Evolutionary conservation across 805 yeast genomes (phyloP).

Genomic region (Pichia kluyveri): DNA sequence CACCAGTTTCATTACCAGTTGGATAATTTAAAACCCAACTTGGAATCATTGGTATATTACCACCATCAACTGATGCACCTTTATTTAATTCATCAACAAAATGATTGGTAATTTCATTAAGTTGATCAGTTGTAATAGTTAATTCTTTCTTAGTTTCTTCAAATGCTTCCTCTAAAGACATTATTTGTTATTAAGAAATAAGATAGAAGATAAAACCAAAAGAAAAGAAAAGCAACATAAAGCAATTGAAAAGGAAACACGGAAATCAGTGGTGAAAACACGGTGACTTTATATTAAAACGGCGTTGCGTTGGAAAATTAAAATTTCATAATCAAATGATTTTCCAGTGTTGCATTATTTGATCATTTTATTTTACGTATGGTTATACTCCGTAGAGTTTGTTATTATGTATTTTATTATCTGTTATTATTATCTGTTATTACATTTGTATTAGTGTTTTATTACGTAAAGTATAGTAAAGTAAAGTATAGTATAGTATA

Average conservation of each 20-base stretch:
- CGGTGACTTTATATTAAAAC: too few species aligned
- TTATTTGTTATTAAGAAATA: background rate
- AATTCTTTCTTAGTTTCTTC: slow-evolving; percentile 50
- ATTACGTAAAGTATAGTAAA: too few species aligned
- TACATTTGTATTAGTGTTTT: too few species aligned
- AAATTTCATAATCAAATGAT: too few species aligned
- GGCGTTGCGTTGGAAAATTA: too few species aligned
- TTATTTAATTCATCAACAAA: slow-evolving; percentile 73
- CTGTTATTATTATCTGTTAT: too few species aligned
- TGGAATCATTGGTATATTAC: slow-evolving; percentile 93
- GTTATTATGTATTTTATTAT: too few species aligned
- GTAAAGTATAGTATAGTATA: too few species aligned
- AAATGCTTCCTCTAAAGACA: slow-evolving; percentile 23
- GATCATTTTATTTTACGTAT: too few species aligned
- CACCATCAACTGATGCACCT: slow-evolving; percentile 69
- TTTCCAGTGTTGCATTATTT: too few species aligned
- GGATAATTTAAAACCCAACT: slow-evolving; percentile 95
- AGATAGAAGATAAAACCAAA: background rate
- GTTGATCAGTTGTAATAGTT: slow-evolving; percentile 49
- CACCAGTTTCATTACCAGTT: slow-evolving; percentile 84
- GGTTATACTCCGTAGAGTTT: too few species aligned
- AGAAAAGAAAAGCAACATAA: background rate
- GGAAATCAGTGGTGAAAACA: background rate
- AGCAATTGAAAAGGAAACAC: background rate
- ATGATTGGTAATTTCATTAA: slow-evolving; percentile 61